A percentile compares a stretch with the other conserved stretches of the same genome.
Conservation (phyloP, 805 yeast genomes). For the Lachancea dasiensis region DNA sequence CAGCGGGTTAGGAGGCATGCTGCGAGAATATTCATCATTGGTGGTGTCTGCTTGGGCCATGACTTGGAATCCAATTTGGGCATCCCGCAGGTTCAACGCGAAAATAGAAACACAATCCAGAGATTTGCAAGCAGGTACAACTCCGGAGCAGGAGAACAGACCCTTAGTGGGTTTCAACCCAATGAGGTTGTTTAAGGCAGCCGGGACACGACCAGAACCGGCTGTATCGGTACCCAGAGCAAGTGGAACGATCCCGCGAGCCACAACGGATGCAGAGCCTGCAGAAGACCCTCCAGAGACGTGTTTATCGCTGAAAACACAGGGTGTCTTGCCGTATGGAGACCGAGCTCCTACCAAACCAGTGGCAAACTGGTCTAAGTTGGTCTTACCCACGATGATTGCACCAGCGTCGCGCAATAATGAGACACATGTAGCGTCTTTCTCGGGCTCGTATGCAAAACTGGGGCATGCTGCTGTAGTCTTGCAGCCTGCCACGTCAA, state of each 20-base stretch:
- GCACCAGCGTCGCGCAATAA: slow-evolving; percentile 87
- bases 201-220: slow-evolving; percentile 97
- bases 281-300: slow-evolving; percentile 96
- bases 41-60: slow-evolving; percentile 65
- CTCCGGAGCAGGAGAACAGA: slow-evolving; percentile 77
- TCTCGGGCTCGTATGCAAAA: slow-evolving; percentile 57
- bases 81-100: slow-evolving; percentile 71
- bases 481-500: slow-evolving; percentile 72
- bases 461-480: slow-evolving; percentile 98
- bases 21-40: slow-evolving; percentile 75
- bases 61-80: slow-evolving; percentile 66
- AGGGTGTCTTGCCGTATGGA: slow-evolving; percentile 87
- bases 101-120: slow-evolving; percentile 89
- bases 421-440: slow-evolving; percentile 70
- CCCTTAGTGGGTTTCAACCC: slow-evolving; percentile 95
- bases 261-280: slow-evolving; percentile 91
- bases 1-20: slow-evolving; percentile 61
- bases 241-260: slow-evolving; percentile 82
- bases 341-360: slow-evolving; percentile 94
- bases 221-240: slow-evolving; percentile 96
- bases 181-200: slow-evolving; percentile 82
- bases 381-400: slow-evolving; percentile 87
- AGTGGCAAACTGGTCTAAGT: slow-evolving; percentile 95
- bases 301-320: slow-evolving; percentile 67
- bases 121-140: slow-evolving; percentile 96